Evolutionary conservation across 2,329 filamentous ascomycete genomes (phyloP), one percentile per base, ranked within the genome.

Genomic region (Dactylonectria macrodidyma): DNA sequence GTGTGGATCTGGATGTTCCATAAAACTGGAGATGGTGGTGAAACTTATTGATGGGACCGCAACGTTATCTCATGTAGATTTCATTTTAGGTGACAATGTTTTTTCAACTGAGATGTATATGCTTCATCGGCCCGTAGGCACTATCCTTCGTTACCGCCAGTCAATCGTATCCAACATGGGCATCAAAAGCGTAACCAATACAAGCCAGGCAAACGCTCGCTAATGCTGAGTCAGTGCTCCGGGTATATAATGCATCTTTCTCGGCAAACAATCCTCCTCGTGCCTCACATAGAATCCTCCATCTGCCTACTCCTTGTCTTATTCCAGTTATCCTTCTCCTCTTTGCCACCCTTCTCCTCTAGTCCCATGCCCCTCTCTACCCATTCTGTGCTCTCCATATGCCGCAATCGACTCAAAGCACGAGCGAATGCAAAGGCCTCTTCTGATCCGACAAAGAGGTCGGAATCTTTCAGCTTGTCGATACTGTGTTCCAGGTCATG

Each of bases 331-430:
- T 93, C 90, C 73, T 84, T 86, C 76, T 93, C 90, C 69, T 85
- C 79, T 83, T 90, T 89, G 2, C 91, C 91, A 12, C 91, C 91
- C 68, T 86, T 82, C 68, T 81, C 84, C 81, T 93, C 91, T 62
- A 93, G 77, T 0, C 91, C 87, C 86, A 90, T 89, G 2, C 90
- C 95, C 14, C 95, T 83, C 82, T 98, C 95, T 3, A 98, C 93
- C 96, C 96, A 99, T 79, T 98, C 93, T 80, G 91, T 90, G 79
- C 94, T 96, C 22, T 95, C 94, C 96, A 99, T 99, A 82, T 98
- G 95, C 62, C 87, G 92, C 68, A 99, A 83, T 63, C 96, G 86
- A 61, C 92, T 95, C 73, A 98, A 81, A 1, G 96, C 96, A 61
- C 96, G 86, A 26, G 95, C 95, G 84, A 99, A 99, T 0, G 96